These are phyloP conservation scores for Hydnomerulius pinastri DNA, from an alignment of 768 basidiomycete species.

Conservation along the genomic window DNA sequence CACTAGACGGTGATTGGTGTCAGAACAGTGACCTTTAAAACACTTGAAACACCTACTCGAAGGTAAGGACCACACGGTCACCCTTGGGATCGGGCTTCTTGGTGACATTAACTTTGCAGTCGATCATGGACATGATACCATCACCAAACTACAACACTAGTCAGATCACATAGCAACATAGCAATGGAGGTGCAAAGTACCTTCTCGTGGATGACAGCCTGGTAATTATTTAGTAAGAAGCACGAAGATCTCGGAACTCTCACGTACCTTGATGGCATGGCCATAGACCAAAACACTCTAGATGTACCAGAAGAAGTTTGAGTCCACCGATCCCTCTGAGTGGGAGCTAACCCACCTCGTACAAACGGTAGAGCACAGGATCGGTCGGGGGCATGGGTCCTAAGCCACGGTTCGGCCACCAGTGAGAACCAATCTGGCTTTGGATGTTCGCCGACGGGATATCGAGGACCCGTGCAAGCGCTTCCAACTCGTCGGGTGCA, in stretches of 20 bases:
- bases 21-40: not conserved
- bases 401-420: conserved; percentile 73
- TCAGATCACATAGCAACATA: not conserved
- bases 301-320: not conserved
- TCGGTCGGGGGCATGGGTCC: conserved; percentile 75
- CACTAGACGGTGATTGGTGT: conserved; percentile 42
- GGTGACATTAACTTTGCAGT: conserved; percentile 69
- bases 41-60: conserved; percentile 57
- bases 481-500: conserved; percentile 55
- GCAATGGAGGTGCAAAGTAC: conserved; percentile 26
- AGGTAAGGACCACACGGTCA: conserved; percentile 76
- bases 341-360: conserved; percentile 52
- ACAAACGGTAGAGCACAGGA: conserved; percentile 80
- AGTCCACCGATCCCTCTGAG: not conserved
- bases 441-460: conserved; percentile 42
- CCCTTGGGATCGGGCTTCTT: conserved; percentile 77
- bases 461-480: conserved; percentile 52
- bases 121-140: conserved; percentile 89
- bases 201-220: conserved; percentile 81
- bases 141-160: conserved; percentile 64
- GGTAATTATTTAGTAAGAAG: not conserved
- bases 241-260: not conserved
- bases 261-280: conserved; percentile 69
- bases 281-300: conserved; percentile 78
- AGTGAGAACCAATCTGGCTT: conserved; percentile 56